Evolutionary conservation across 2,329 filamentous ascomycete genomes (phyloP), one percentile per base, ranked within the genome.

Genomic region (Colletotrichum tropicale): DNA sequence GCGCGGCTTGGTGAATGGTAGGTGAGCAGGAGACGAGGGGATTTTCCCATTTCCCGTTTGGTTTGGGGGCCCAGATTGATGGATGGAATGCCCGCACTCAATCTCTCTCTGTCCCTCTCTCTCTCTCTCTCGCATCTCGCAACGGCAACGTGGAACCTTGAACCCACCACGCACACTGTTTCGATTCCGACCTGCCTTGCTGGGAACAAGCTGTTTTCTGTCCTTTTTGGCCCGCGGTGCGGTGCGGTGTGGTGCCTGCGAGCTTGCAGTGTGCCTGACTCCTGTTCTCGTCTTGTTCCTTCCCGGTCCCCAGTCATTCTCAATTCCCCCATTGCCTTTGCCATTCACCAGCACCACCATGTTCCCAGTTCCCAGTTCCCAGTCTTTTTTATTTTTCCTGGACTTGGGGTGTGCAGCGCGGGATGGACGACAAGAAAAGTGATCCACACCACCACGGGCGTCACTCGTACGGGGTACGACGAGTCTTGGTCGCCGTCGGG

Each of bases 131-230:
- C 43, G n/a, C n/a, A 38, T 21, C 43, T 48, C 43, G 10, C 43
- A 48, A 48, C 43, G n/a, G 43, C 43, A 48, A 48, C 43, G 18
- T 48, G 43, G 43, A 2, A 21, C 43, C 43, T 21, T 48, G 43
- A 48, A 48, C 43, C 43, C 43, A 48, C 67, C 71, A 66, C 48
- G 68, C 62, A 62, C 62, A 52, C 56, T 75, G 70, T 73, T 75
- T 68, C 56, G 73, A 75, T 73, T 75, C 64, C 56, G 73, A 75
- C 62, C 70, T 75, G 56, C 73, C 73, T 36, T 48, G 24, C 34
- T 70, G 43, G 58, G 69, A 70, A 62, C 66, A 70, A 70, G 56
- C 38, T 73, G 56, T 73, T 48, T 4, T 62, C 69, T 58, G 55
- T 18, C 8, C 24, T 58, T 58, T 24, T 28, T 43, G 38, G 8